Evolutionary conservation across 1,284 basidiomycete species (phyloP).

Genomic region (Trametes pubescens): DNA sequence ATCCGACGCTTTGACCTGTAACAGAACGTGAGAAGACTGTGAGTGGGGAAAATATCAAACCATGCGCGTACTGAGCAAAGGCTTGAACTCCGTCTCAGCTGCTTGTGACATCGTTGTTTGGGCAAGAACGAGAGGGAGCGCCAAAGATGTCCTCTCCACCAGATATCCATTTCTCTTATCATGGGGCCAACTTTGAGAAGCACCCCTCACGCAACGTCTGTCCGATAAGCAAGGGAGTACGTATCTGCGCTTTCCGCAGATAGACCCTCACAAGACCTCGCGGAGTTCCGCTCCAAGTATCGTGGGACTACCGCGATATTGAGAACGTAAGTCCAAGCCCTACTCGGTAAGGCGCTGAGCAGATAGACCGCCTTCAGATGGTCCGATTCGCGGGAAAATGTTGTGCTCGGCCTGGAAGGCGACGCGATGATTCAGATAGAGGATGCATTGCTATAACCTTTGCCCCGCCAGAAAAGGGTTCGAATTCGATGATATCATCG

Average conservation of each 20-base stretch:
- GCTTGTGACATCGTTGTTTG: not conserved
- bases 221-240: not conserved
- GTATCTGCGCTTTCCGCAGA: not conserved
- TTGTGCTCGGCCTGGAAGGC: too few species aligned
- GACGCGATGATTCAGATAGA: too few species aligned
- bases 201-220: not conserved
- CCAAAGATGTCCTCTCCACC: not conserved
- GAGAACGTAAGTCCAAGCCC: not conserved
- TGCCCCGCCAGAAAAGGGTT: too few species aligned
- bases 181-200: not conserved
- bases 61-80: conserved; percentile 39
- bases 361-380: not conserved
- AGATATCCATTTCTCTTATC: not conserved
- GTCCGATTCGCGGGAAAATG: not conserved
- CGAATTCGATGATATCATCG: too few species aligned
- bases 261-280: not conserved
- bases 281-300: conserved; percentile 1
- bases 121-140: not conserved
- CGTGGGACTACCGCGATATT: not conserved
- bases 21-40: not conserved
- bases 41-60: not conserved
- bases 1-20: conserved; percentile 54
- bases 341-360: not conserved
- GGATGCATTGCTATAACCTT: too few species aligned
- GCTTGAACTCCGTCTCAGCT: conserved; percentile 38